Base-by-base conservation (phyloP, 148 eudicot genomes). In the Linanthus parryae region DNA sequence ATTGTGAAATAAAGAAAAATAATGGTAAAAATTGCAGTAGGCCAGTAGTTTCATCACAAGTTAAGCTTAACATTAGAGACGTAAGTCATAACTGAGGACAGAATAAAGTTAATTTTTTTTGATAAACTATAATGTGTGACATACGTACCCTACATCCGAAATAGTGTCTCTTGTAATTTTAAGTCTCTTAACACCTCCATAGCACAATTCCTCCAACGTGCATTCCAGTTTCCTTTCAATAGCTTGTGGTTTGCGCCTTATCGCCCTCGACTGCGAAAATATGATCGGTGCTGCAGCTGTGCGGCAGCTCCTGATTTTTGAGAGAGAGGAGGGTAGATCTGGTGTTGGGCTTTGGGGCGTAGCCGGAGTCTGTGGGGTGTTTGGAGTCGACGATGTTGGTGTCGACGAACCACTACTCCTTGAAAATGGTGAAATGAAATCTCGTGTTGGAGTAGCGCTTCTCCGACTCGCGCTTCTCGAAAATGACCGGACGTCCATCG, bases 201-300 rank as follows among this genome's bases (percentile, higher is more conserved):
- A 64, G 68, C 87, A 89, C 26, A 89, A 44, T 30, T 89, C 97
- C 54, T 89, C 94, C 2, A 89, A 61, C 9, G 94, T 73, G 65
- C 97, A 89, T 38, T 66, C 83, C 0, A 89, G 68, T 50, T 55
- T 80, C 66, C 64, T 82, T 64, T 84, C 87, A 4, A 77, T 52
- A 0, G 86, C 72, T 38, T 44, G 73, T 8, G 94, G 75, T 40
- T 80, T 85, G 43, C 25, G 77, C 28, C 76, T 25, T 4, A 24
- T 12, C 1, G 59, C 50, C 0, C 72, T 58, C 19, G 94, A 64
- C 51, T 72, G 83, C 2, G 97, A 82, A 25, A 58, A 89, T 13
- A 84, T 66, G n/a, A 82, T 82, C 0, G 97, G 97, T 5, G 82
- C 70, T 2, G 77, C 42, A 58, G 61, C 46, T 27, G 74, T 33